phyloP scores from a whole-genome alignment of 164 flowering plant genomes.

The Kingdonia uniflora region DNA sequence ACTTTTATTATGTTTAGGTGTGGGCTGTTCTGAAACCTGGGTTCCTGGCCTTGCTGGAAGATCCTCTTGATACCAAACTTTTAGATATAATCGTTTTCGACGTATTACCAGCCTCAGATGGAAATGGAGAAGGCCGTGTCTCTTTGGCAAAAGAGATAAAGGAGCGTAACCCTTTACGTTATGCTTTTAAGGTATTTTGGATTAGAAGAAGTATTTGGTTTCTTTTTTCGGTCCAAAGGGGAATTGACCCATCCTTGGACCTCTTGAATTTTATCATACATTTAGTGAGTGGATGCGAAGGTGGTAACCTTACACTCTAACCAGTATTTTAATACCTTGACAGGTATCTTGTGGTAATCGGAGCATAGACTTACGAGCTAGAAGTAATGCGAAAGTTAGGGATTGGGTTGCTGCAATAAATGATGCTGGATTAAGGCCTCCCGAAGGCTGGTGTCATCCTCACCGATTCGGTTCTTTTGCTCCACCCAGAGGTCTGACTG shows the following conservation, averaged over 20 bases:
- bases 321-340: slow-evolving; percentile 5
- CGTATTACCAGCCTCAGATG: slow-evolving; percentile 86
- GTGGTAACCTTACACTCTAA: neutral
- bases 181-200: slow-evolving; percentile 57
- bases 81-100: slow-evolving; percentile 92
- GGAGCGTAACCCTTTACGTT: slow-evolving; percentile 86
- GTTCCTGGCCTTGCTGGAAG: slow-evolving; percentile 77
- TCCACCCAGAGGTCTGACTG: slow-evolving; percentile 91
- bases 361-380: slow-evolving; percentile 59
- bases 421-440: slow-evolving; percentile 91
- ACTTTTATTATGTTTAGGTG: slow-evolving; percentile 41
- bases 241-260: too few relatives aligned
- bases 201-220: neutral
- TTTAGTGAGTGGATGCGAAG: too few relatives aligned
- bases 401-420: slow-evolving; percentile 97
- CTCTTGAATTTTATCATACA: too few relatives aligned
- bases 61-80: slow-evolving; percentile 77
- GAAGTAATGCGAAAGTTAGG: slow-evolving; percentile 51
- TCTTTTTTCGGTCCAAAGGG: neutral
- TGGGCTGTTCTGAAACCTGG: slow-evolving; percentile 99
- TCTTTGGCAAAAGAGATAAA: slow-evolving; percentile 76
- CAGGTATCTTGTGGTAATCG: slow-evolving; percentile 88
- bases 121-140: slow-evolving; percentile 73
- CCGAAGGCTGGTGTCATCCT: slow-evolving; percentile 99
- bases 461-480: slow-evolving; percentile 99